Evolutionary conservation across 2,329 filamentous ascomycete genomes (phyloP), one percentile per base, ranked within the genome.

Genomic region (Paracoccidioides brasiliensis): DNA sequence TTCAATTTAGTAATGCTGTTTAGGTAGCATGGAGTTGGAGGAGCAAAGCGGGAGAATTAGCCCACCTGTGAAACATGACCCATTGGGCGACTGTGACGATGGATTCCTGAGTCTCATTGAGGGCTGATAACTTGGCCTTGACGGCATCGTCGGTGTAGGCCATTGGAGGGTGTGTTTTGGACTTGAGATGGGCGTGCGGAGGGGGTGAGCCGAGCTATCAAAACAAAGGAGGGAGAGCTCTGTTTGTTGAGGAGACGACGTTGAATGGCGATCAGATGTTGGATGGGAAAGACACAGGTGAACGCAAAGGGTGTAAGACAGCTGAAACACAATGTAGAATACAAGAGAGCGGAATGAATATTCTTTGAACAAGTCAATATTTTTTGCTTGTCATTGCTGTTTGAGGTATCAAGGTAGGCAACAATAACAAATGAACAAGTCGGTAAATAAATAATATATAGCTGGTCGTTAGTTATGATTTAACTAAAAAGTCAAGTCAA

Each of bases 41-140:
- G 40, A 7, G 32, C n/a, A 46, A 53, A 37, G 40, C 10, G 9
- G 37, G 35, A 3, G 14, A 14, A 33, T 2, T 5, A 32, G 30
- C 61, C 62, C 83, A 95, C 90, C 90, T 86, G 74, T 98, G 91
- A 70, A 98, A 98, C 86, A 98, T 94, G 59, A 98, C 93, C 94
- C 94, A 98, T 83, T 97, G 91, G 56, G 93, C 90, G 59, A 95
- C 90, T 40, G 88, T 91, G 58, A 95, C 83, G 67, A 98, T 97
- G 73, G 90, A 94, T 69, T 98, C 93, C 70, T 98, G 91, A 9
- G 90, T 95, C 74, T 98, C 94, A 72, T 95, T 96, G 59, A 98
- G 81, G 44, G 90, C 88, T 37, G 90, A 94, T 54, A 98, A 84
- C 76, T 96, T 96, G 54, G 91, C 89, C 70, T 90, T 83, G 55